Evolutionary conservation across 1,284 basidiomycete species (phyloP), one percentile per base, ranked within the genome.

Genomic region (Malassezia vespertilionis): DNA sequence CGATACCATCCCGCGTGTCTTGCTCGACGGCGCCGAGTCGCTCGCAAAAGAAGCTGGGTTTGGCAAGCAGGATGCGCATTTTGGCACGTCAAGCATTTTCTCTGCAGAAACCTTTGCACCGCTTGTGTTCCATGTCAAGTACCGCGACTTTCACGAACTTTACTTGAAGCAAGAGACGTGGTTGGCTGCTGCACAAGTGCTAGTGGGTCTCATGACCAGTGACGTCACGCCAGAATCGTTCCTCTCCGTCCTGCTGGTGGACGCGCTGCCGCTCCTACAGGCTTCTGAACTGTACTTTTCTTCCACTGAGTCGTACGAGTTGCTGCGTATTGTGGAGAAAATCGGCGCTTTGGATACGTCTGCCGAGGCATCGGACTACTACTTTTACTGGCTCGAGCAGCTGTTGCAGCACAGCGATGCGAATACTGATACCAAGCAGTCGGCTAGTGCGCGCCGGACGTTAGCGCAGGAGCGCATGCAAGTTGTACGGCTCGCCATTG

Each of bases 111-210:
- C 48, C 8, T 51, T 51, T 32, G 48, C 36, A 18, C 53, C 62
- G 20, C 57, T 69, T 8, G 54, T 58, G 2, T 69, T 69, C 45
- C 56, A 66, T 17, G 60, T 62, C 20, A 54, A 57, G 46, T 66
- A 66, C 52, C 53, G 63, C 30, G 65, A 68, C 40, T 66, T 69
- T 35, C 64, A 61, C 40, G 46, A 58, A 1, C 42, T 62, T 1
- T 64, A 60, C 36, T 47, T 56, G 3, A 54, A 56, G 27, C 17
- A 33, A 10, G 48, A 44, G 3, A 46, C 58, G 8, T 54, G 56
- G 52, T 35, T 42, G 9, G 55, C 53, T 5, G 65, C 66, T 5
- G 65, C 65, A 2, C 49, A 46, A 5, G 31, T 62, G 11, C 54
- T 69, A 2, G 58, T 66, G 4, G 58, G 58, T 30, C 46, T 67